Conservation (phyloP, 441 rosid species). For the Erodium trifolium region DNA sequence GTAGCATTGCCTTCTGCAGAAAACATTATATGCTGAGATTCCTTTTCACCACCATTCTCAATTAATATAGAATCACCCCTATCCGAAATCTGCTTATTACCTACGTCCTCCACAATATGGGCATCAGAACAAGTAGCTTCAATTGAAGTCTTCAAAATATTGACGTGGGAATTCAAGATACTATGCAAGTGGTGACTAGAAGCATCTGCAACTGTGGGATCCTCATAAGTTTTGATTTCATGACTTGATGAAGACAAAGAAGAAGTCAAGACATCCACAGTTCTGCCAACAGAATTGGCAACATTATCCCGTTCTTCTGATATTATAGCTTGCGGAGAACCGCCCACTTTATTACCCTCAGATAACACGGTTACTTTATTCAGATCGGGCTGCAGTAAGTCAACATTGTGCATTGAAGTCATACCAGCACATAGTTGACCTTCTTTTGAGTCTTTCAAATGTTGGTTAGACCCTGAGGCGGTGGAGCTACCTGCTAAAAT, state of each 20-base stretch:
- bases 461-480: constrained; percentile 27
- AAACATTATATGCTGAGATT: constrained; percentile 19
- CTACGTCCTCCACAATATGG: background rate
- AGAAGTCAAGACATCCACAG: constrained; percentile 1
- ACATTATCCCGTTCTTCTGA: constrained; percentile 1
- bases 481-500: constrained; percentile 18
- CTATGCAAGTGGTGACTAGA: background rate
- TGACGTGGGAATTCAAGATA: background rate
- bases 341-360: constrained; percentile 3
- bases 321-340: constrained; percentile 1
- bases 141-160: background rate
- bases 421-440: background rate
- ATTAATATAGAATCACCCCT: constrained; percentile 12
- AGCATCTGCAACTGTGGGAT: constrained; percentile 5
- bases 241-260: background rate
- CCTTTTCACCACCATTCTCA: constrained; percentile 24
- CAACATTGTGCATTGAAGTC: background rate
- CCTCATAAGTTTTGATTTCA: constrained; percentile 4
- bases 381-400: constrained; percentile 7
- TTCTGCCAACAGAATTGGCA: background rate
- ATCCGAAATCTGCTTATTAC: background rate
- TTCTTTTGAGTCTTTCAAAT: constrained; percentile 17
- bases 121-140: constrained; percentile 4
- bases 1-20: constrained; percentile 22
- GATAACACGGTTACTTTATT: constrained; percentile 1